Evolutionary conservation across 108 stramenopile genomes (phyloP).

Genomic region (Parietichytrium sp.): DNA sequence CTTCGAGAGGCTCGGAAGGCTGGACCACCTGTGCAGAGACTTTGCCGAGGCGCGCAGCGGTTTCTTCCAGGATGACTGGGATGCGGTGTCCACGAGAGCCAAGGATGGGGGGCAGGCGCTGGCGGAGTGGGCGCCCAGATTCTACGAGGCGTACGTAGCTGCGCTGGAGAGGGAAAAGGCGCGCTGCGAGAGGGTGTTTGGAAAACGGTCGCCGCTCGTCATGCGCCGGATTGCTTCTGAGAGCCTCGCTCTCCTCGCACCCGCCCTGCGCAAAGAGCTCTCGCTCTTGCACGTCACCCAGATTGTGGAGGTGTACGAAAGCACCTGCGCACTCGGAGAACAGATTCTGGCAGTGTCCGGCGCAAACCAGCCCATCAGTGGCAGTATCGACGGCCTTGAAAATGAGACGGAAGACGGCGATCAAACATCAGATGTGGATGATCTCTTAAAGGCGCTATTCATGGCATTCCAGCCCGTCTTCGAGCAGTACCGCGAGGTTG

Average conservation of each 20-base stretch:
- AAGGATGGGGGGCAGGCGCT: background rate
- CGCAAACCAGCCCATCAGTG: background rate
- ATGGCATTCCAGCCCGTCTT: background rate
- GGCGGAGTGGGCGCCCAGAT: background rate
- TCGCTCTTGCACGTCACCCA: background rate
- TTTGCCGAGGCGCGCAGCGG: background rate
- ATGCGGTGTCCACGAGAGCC: background rate
- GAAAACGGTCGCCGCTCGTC: background rate
- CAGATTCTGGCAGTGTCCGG: background rate
- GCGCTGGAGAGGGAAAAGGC: background rate
- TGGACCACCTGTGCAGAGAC: background rate
- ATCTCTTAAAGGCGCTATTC: background rate
- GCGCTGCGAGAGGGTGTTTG: slow-evolving; percentile 24
- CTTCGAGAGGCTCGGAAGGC: background rate
- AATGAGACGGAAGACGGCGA: too few species aligned
- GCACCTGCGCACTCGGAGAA: background rate
- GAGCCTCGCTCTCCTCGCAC: background rate
- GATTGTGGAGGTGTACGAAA: background rate
- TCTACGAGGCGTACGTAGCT: background rate
- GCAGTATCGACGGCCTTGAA: too few species aligned
- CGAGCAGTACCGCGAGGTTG: background rate
- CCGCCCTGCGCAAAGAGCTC: background rate
- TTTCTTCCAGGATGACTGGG: background rate
- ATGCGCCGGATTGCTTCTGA: background rate
- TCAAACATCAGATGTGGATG: background rate